A percentile compares a stretch with the other conserved stretches of the same genome.
phyloP scores from a whole-genome alignment of 2,329 filamentous ascomycete genomes.

The Paracorniculantispora psalliotae region DNA sequence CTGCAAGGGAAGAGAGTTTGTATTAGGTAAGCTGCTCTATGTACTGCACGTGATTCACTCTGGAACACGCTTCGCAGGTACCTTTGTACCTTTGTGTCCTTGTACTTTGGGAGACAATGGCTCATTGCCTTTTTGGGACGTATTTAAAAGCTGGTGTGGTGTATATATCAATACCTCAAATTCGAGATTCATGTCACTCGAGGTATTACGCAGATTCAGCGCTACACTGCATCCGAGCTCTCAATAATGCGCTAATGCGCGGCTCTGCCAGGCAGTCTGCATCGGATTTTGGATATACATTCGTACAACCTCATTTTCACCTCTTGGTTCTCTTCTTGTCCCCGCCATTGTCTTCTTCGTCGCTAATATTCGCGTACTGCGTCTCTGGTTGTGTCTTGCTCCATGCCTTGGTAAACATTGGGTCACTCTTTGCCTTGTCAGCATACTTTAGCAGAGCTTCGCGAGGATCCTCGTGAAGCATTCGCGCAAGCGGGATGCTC shows the following conservation, averaged over 20 bases:
- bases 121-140: neutral
- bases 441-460: constrained; percentile 94
- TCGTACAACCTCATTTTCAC: constrained; percentile 27
- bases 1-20: neutral
- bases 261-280: neutral
- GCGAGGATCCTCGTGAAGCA: constrained; percentile 93
- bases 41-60: constrained; percentile 5
- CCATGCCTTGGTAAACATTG: constrained; percentile 92
- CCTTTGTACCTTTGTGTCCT: neutral
- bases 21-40: constrained; percentile 12
- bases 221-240: neutral
- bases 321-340: constrained; percentile 60
- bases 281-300: neutral
- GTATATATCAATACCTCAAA: neutral
- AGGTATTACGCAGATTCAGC: neutral
- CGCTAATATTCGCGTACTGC: constrained; percentile 84
- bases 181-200: neutral
- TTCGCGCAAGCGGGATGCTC: constrained; percentile 81
- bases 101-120: neutral
- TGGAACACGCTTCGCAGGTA: neutral
- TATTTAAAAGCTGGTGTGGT: neutral
- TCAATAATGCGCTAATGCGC: neutral
- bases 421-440: constrained; percentile 86
- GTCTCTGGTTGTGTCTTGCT: constrained; percentile 86
- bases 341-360: constrained; percentile 70